phyloP scores from a whole-genome alignment of 192 early-diverging fungal species.

The Coemansia sp. region DNA sequence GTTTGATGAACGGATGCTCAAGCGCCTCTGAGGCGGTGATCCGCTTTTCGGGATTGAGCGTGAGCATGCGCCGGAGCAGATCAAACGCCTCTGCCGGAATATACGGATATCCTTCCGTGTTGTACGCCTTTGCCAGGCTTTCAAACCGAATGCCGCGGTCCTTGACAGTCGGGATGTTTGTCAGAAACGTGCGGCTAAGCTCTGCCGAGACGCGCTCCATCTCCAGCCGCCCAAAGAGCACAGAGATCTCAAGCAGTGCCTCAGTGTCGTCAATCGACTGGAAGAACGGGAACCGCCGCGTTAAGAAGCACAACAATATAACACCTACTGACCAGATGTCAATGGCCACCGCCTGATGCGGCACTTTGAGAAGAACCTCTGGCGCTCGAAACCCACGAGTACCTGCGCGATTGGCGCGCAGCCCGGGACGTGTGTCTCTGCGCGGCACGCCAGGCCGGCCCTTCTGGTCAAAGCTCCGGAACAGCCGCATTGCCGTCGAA shows the following conservation, averaged over 20 bases:
- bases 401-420: constrained; percentile 82
- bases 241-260: constrained; percentile 79
- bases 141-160: constrained; percentile 50
- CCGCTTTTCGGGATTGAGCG: constrained; percentile 59
- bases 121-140: constrained; percentile 52
- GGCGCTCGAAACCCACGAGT: constrained; percentile 93
- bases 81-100: constrained; percentile 57
- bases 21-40: constrained; percentile 79
- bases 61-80: constrained; percentile 61
- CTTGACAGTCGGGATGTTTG: constrained; percentile 52
- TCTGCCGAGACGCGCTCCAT: constrained; percentile 69
- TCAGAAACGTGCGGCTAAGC: constrained; percentile 55
- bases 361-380: constrained; percentile 82
- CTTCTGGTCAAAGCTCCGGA: constrained; percentile 42
- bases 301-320: constrained; percentile 75
- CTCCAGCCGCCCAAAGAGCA: constrained; percentile 71
- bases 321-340: constrained; percentile 95
- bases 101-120: constrained; percentile 29
- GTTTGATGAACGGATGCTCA: constrained; percentile 65
- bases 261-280: constrained; percentile 82
- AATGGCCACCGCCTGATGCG: constrained; percentile 75
- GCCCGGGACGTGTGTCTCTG: constrained; percentile 57
- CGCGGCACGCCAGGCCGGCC: constrained; percentile 48
- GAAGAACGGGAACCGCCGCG: constrained; percentile 88
- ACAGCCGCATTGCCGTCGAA: constrained; percentile 40